phyloP scores from a whole-genome alignment of 2,329 filamentous ascomycete species.

The Thelonectria rubi region DNA sequence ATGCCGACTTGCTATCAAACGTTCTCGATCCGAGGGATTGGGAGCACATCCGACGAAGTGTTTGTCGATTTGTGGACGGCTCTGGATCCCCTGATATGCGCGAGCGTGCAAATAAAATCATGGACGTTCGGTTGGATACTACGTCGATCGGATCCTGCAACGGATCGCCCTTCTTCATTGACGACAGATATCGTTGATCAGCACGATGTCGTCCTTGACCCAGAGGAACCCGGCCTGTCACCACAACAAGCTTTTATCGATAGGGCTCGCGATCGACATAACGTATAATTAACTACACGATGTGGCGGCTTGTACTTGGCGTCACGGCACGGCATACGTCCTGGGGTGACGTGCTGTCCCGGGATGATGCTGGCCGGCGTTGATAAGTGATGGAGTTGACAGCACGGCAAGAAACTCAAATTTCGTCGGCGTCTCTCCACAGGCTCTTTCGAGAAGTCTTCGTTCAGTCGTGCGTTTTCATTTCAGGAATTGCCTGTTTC shows the following conservation, averaged over 20 bases:
- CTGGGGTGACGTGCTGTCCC: constrained; percentile 6
- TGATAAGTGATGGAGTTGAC: constrained; percentile 7
- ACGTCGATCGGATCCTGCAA: constrained; percentile 2
- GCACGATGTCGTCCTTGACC: neutral
- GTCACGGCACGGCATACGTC: constrained; percentile 9
- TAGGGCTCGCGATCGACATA: constrained; percentile 19
- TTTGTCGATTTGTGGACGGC: neutral
- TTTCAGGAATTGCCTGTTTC: neutral
- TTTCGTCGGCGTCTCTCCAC: constrained; percentile 8
- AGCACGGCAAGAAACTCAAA: constrained; percentile 1
- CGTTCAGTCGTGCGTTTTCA: neutral
- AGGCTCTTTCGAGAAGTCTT: constrained; percentile 11
- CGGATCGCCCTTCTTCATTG: neutral
- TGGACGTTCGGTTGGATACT: neutral
- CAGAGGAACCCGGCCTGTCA: constrained; percentile 4
- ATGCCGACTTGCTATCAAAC: constrained; percentile 14
- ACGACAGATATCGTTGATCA: neutral
- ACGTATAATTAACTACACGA: constrained; percentile 1
- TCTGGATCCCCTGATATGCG: neutral
- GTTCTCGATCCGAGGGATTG: neutral
- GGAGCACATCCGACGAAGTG: neutral
- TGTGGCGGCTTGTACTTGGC: neutral
- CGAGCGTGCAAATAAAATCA: neutral
- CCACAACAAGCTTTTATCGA: constrained; percentile 7
- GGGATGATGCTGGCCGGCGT: constrained; percentile 15